Evolutionary conservation across 192 early-diverging fungal species (phyloP).

Genomic region (Umbelopsis sp.): DNA sequence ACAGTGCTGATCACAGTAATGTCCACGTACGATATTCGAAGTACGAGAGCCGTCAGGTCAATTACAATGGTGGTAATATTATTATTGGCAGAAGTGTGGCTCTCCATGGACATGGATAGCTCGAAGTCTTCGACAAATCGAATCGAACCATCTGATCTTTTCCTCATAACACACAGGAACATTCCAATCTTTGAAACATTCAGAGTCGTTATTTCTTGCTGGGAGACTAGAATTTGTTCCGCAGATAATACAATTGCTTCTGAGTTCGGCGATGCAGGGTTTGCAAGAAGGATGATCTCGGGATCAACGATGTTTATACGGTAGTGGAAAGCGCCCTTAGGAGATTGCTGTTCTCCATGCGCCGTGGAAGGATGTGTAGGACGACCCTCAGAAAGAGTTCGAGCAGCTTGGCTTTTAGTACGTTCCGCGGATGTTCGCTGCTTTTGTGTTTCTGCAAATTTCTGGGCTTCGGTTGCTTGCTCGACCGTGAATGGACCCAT

Average conservation of each 20-base stretch:
- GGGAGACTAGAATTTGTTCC: constrained; percentile 64
- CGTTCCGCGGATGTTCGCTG: not conserved
- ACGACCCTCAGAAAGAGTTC: not conserved
- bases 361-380: not conserved
- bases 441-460: constrained; percentile 23
- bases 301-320: constrained; percentile 72
- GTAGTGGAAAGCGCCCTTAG: constrained; percentile 45
- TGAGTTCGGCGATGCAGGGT: constrained; percentile 56
- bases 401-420: not conserved
- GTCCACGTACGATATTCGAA: constrained; percentile 78
- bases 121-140: constrained; percentile 81
- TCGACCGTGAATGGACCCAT: constrained; percentile 50
- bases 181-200: constrained; percentile 74
- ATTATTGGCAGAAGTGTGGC: constrained; percentile 57
- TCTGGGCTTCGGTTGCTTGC: constrained; percentile 27
- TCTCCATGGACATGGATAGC: constrained; percentile 56
- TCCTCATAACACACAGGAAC: constrained; percentile 75
- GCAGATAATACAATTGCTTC: constrained; percentile 77
- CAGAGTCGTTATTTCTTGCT: constrained; percentile 59
- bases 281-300: constrained; percentile 70
- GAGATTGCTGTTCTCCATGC: not conserved
- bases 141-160: constrained; percentile 60
- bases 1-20: constrained; percentile 68
- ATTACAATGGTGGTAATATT: constrained; percentile 57
- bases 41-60: constrained; percentile 64